Conservation (phyloP, 805 yeast genomes). For the Suhomyces sp. region DNA sequence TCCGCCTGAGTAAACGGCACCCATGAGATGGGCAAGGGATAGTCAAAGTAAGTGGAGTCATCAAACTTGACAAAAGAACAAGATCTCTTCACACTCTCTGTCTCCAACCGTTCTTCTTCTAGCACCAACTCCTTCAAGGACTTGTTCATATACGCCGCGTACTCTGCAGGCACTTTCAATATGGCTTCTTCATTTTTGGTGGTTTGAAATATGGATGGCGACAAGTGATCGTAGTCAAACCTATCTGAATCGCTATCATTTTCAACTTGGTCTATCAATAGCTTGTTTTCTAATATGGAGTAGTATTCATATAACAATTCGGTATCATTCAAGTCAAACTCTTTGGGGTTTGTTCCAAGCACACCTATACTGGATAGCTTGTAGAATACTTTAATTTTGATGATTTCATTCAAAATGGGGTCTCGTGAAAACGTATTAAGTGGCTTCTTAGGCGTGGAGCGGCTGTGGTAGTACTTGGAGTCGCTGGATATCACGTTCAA, state of each 20-base stretch:
- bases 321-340: conserved; percentile 4
- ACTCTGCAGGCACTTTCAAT: conserved; percentile 15
- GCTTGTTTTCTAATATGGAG: conserved; percentile 1
- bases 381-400: conserved; percentile 31
- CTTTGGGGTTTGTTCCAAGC: conserved; percentile 33
- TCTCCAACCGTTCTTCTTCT: conserved; percentile 17
- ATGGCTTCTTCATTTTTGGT: conserved; percentile 11
- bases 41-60: conserved; percentile 21
- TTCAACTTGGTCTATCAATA: not conserved
- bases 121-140: conserved; percentile 25
- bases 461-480: conserved; percentile 23
- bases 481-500: conserved; percentile 25
- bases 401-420: conserved; percentile 27
- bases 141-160: conserved; percentile 19
- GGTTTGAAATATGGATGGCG: conserved; percentile 4
- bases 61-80: conserved; percentile 27
- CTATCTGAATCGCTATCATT: not conserved
- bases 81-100: conserved; percentile 22
- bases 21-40: conserved; percentile 40
- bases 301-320: not conserved
- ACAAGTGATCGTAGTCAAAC: not conserved
- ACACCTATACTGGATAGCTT: conserved; percentile 36
- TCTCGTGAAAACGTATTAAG: conserved; percentile 27
- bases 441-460: conserved; percentile 10
- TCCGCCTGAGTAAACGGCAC: conserved; percentile 31